Percentiles rank a stretch among this genome's conserved stretches.
Evolutionary conservation across 352 stramenopile genomes (phyloP).

Genomic region (Blastocystis sp.): DNA sequence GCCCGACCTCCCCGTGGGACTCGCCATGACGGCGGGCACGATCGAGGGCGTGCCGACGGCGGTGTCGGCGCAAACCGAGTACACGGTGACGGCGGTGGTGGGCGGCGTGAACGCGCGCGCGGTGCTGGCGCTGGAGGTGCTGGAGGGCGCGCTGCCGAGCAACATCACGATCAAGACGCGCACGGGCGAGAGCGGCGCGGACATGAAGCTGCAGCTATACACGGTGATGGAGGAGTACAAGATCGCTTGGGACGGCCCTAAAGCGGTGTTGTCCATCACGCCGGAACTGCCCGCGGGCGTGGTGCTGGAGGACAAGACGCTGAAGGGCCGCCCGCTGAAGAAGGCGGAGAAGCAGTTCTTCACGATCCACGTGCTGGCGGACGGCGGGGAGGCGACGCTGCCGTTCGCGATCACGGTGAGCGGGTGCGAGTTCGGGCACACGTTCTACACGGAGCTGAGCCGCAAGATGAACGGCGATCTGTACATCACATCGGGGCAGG

Average conservation of each 20-base stretch:
- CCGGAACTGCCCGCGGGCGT: background rate
- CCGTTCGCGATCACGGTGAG: conserved; percentile 19
- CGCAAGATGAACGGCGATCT: background rate
- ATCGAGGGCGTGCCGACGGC: background rate
- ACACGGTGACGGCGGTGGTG: background rate
- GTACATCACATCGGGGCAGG: background rate
- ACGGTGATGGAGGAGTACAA: background rate
- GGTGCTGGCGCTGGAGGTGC: background rate
- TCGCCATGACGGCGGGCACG: background rate
- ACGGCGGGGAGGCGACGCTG: background rate
- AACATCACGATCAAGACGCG: background rate
- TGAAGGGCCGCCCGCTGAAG: background rate
- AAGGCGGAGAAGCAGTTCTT: background rate
- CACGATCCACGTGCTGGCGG: background rate
- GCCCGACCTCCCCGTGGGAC: conserved; percentile 7
- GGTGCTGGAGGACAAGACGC: background rate
- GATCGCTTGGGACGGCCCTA: background rate
- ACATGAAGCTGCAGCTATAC: background rate
- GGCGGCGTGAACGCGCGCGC: too few species aligned
- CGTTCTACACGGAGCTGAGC: background rate
- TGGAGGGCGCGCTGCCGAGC: background rate
- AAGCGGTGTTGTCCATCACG: background rate
- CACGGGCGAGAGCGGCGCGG: background rate
- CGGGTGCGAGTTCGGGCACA: conserved; percentile 10
- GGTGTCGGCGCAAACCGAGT: background rate